phyloP scores from a whole-genome alignment of 2,329 filamentous ascomycete species.

The Fusarium nodosum region DNA sequence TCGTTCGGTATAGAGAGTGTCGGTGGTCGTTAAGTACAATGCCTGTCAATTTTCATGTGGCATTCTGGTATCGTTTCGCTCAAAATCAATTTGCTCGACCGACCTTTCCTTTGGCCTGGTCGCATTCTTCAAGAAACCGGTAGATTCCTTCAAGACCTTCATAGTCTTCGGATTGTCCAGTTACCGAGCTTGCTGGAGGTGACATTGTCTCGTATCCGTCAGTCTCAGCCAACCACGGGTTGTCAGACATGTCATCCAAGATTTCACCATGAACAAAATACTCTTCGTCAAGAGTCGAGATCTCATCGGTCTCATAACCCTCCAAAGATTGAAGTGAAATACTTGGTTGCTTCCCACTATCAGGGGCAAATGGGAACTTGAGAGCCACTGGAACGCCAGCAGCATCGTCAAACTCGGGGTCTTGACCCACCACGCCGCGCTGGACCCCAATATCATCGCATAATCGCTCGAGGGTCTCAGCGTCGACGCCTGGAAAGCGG shows the following conservation, averaged over 20 bases:
- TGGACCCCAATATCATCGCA: slow-evolving; percentile 90
- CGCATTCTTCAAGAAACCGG: slow-evolving; percentile 70
- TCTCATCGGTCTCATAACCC: slow-evolving; percentile 58
- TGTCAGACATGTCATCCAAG: slow-evolving; percentile 59
- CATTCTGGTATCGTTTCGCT: slow-evolving; percentile 42
- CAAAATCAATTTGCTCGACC: slow-evolving; percentile 46
- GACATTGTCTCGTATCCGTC: slow-evolving; percentile 67
- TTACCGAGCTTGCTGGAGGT: slow-evolving; percentile 60
- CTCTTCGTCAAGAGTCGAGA: slow-evolving; percentile 54
- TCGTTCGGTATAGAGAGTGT: slow-evolving; percentile 46
- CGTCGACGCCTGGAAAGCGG: slow-evolving; percentile 92
- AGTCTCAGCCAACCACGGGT: slow-evolving; percentile 63
- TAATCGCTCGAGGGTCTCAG: slow-evolving; percentile 81
- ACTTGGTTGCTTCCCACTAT: slow-evolving; percentile 59
- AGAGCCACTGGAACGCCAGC: slow-evolving; percentile 80
- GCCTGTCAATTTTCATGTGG: slow-evolving; percentile 18
- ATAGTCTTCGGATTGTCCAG: slow-evolving; percentile 62
- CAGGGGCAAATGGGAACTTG: slow-evolving; percentile 87
- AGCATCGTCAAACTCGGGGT: slow-evolving; percentile 76
- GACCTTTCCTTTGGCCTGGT: slow-evolving; percentile 58
- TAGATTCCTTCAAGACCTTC: slow-evolving; percentile 71
- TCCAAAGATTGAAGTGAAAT: slow-evolving; percentile 62
- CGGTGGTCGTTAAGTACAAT: slow-evolving; percentile 44
- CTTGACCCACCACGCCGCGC: slow-evolving; percentile 83
- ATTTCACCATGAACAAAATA: slow-evolving; percentile 58